Base-by-base conservation (phyloP, 306 rosid genomes). In the Sesbania bispinosa region DNA sequence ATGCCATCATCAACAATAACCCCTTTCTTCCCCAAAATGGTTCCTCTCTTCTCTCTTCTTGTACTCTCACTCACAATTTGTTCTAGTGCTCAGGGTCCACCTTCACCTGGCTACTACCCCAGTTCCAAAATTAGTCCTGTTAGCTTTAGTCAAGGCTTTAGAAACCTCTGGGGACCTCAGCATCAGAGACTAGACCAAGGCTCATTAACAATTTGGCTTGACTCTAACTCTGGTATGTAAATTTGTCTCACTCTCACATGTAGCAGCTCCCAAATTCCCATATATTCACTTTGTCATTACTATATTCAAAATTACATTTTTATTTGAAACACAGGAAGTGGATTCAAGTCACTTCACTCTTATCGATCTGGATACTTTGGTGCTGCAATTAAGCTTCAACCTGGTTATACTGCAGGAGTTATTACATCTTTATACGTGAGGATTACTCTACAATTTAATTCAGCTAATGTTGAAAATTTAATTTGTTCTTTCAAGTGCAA, bases 321-420 rank as follows among this genome's bases (percentile, higher is more conserved):
- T 10, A 50, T 38, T 10, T 21, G 14, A 62, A 69, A 55, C 71
- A 20, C 62, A 94, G 97, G 99, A 52, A 94, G 99, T 53, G 99
- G 99, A 71, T 94, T 89, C 85, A 91, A 91, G 82, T 94, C 99
- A 6, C 76, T 80, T 47, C 81, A 65, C 36, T 68, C 92, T 1
- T 94, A 91, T 50, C 61, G 41, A 45, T 91, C 96, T 20, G 99
- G 99, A 7, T 94, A 91, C 78, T 94, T 94, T 16, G 89, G 95
- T 27, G 89, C 94, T 75, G 82, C 89, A 13, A 77, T 94, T 45
- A 91, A 94, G 80, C 93, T 91, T 30, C 99, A 94, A 8, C 53
- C 88, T 2, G 99, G 96, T 7, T 94, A 94, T 48, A 94, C 99
- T 35, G 99, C 99, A 1, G 99, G 99, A 71, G 93, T 94, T 62